Base-by-base conservation (phyloP, 208 protist species). In the Leishmania turanica region DNA sequence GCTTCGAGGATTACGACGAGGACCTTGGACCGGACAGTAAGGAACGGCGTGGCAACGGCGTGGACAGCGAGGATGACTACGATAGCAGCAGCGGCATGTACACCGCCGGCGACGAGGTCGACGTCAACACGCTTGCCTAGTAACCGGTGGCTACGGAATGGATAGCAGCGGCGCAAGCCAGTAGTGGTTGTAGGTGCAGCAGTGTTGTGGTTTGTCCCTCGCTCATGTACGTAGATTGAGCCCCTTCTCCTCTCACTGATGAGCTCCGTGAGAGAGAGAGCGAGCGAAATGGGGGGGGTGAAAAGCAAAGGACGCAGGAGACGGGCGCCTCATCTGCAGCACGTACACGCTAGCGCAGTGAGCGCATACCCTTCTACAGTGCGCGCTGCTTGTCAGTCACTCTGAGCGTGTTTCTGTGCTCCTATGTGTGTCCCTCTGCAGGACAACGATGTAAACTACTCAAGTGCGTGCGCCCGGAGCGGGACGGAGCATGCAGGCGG, bases 1-100 rank as follows among this genome's bases (percentile, higher is more conserved):
- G 96, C 62, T 98, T 98, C 77, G 95, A 97, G 80, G 96, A 97
- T 84, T 97, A 97, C 87, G 92, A 97, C 51, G 87, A 85, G 4
- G 78, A 58, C 17, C 40, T 34, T 40, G 69, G 45, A 40, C 79
- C 17, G 4, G 72, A 82, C n/a, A 58, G 72, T 3, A 78, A 64
- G n/a, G 62, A 69, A 15, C 19, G 11, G 51, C 64, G 60, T 37
- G 58, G 74, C 56, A 66, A 80, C 49, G 68, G 60, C 27, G 58
- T 58, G 8, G 71, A 66, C 8, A 58, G 64, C 11, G 82, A 78
- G 1, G 70, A 31, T 34, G 76, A 60, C 24, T 47, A 53, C 4
- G 31, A 72, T 37, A 78, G 66, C 51, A 37, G 45, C 27, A 75
- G 72, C n/a, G 70, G 74, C 51, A 42, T 69, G 11, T 69, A 49